A percentile compares a stretch with the other conserved stretches of the same genome.
Evolutionary conservation across 139 green algal species (phyloP).

Genomic region (Coccomyxa sp.): DNA sequence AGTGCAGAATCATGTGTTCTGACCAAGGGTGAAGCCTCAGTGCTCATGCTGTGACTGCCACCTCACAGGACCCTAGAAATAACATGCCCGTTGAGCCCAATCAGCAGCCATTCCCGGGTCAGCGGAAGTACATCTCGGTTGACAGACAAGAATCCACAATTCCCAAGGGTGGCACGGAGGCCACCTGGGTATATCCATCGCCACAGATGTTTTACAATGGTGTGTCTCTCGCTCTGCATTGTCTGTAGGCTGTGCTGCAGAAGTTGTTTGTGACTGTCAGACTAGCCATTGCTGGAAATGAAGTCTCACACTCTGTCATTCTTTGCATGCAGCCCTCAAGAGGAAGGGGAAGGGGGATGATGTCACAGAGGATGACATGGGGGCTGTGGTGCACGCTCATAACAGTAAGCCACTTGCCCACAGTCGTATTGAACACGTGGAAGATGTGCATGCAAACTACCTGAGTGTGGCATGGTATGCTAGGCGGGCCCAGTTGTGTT

Average conservation of each 20-base stretch:
- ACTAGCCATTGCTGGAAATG: too few species aligned
- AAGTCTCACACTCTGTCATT: too few species aligned
- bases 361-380: conserved; percentile 88
- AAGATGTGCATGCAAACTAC: too few species aligned
- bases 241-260: background rate
- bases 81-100: conserved; percentile 91
- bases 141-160: conserved; percentile 74
- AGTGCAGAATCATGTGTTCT: background rate
- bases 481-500: too few species aligned
- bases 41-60: background rate
- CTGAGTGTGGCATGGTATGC: too few species aligned
- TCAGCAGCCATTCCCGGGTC: conserved; percentile 78
- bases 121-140: conserved; percentile 73
- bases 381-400: conserved; percentile 78
- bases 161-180: conserved; percentile 82
- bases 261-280: too few species aligned
- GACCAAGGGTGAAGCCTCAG: background rate
- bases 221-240: conserved; percentile 23
- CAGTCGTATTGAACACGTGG: background rate
- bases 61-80: conserved; percentile 74
- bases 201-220: conserved; percentile 98
- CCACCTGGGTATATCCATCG: conserved; percentile 88
- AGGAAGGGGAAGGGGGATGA: conserved; percentile 94
- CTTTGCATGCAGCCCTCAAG: conserved; percentile 59
- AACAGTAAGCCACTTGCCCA: conserved; percentile 55